Percentiles rank a stretch among this genome's conserved stretches.
Evolutionary conservation across 768 basidiomycete species (phyloP).

Genomic region (Mycena olivaceomarginata): DNA sequence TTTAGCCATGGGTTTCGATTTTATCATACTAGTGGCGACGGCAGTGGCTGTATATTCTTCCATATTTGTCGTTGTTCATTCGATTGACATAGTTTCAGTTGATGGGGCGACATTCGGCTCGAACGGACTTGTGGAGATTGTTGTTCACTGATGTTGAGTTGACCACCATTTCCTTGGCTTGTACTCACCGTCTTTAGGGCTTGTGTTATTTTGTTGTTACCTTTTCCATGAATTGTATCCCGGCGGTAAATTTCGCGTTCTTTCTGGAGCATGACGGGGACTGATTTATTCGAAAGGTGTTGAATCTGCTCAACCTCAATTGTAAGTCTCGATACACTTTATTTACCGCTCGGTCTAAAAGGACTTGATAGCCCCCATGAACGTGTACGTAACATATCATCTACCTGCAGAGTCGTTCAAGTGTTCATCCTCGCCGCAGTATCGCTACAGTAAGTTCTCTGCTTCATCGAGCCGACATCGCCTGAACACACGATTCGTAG

Average conservation of each 20-base stretch:
- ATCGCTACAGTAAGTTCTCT: conserved; percentile 69
- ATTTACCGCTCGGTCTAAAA: neutral
- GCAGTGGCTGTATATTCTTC: conserved; percentile 64
- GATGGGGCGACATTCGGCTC: conserved; percentile 67
- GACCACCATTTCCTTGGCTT: neutral
- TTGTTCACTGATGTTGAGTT: conserved; percentile 74
- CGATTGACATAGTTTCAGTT: conserved; percentile 22
- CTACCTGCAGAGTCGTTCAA: conserved; percentile 11
- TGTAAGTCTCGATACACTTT: conserved; percentile 57
- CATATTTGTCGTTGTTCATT: neutral
- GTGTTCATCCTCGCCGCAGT: conserved; percentile 52
- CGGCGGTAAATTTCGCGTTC: conserved; percentile 68
- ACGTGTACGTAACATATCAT: conserved; percentile 66
- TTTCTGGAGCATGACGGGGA: conserved; percentile 15
- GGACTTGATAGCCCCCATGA: conserved; percentile 70
- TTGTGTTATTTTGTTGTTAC: conserved; percentile 82
- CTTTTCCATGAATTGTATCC: conserved; percentile 79
- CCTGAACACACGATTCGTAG: conserved; percentile 49
- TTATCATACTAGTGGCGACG: conserved; percentile 75
- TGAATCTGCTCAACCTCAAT: conserved; percentile 77
- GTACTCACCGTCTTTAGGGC: conserved; percentile 54
- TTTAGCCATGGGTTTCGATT: conserved; percentile 82
- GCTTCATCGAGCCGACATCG: conserved; percentile 33
- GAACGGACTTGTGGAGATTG: conserved; percentile 79
- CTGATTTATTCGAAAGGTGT: conserved; percentile 58